These are phyloP conservation scores for Clarireedia paspali DNA, from an alignment of 2,329 filamentous ascomycete species.

Conservation along the genomic window DNA sequence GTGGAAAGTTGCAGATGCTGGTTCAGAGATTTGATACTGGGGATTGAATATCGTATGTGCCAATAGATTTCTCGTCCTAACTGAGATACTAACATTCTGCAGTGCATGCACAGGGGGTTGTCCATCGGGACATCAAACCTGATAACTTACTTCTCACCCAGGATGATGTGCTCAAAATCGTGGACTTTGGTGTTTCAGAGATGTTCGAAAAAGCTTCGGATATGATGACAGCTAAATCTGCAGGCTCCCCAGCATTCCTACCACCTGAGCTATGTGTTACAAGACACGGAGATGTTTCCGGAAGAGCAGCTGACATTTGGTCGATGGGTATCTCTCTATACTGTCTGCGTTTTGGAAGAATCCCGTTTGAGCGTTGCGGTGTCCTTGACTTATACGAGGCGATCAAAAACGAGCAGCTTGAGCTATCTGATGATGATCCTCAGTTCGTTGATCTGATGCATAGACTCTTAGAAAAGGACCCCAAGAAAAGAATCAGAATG, in stretches of 20 bases:
- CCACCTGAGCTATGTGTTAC: constrained; percentile 86
- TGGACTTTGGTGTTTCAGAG: constrained; percentile 98
- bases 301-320: constrained; percentile 91
- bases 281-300: constrained; percentile 80
- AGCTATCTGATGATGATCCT: constrained; percentile 54
- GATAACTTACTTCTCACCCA: constrained; percentile 88
- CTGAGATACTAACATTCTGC: constrained; percentile 14
- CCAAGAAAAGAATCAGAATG: constrained; percentile 76
- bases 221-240: constrained; percentile 90
- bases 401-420: constrained; percentile 64
- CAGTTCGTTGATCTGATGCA: constrained; percentile 68
- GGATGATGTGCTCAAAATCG: constrained; percentile 91
- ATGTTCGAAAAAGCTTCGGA: constrained; percentile 87
- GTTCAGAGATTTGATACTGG: constrained; percentile 91
- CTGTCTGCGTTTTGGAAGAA: constrained; percentile 78
- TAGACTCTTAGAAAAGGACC: constrained; percentile 76
- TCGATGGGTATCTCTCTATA: constrained; percentile 96
- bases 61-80: neutral
- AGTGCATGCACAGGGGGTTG: constrained; percentile 91
- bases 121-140: constrained; percentile 96
- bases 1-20: constrained; percentile 78
- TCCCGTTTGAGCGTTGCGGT: constrained; percentile 75
- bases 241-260: constrained; percentile 89
- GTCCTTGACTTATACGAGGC: constrained; percentile 85
- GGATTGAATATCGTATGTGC: constrained; percentile 79